A percentile compares a stretch with the other conserved stretches of the same genome.
Conservation (phyloP, 1,284 basidiomycete genomes). For the Grifola frondosa region DNA sequence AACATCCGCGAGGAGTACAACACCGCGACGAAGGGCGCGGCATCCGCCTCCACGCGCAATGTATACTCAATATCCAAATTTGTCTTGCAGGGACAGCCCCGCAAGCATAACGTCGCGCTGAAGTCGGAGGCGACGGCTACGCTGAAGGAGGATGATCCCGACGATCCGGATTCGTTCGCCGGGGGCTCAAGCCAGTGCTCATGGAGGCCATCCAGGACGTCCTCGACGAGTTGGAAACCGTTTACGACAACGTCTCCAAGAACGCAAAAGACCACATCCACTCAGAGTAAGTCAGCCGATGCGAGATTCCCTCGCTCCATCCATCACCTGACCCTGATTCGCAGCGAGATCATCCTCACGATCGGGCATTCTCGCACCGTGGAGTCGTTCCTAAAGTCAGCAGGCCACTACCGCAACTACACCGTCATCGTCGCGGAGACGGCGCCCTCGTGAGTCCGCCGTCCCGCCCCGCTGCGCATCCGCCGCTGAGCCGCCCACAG, state of each 20-base stretch:
- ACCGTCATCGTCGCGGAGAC: constrained; percentile 97
- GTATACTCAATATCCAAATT: constrained; percentile 77
- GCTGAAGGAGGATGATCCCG: constrained; percentile 63
- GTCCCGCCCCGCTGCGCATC: too few species aligned
- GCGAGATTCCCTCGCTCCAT: too few species aligned
- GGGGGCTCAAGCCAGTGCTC: constrained; percentile 71
- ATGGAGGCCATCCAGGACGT: constrained; percentile 94
- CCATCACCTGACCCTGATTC: not conserved
- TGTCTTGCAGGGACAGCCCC: constrained; percentile 72
- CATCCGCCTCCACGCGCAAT: constrained; percentile 37
- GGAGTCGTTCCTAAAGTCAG: constrained; percentile 90
- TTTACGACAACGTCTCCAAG: constrained; percentile 93
- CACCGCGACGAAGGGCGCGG: constrained; percentile 52
- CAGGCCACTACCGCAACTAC: constrained; percentile 89
- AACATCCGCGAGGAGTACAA: constrained; percentile 93
- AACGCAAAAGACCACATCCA: constrained; percentile 96
- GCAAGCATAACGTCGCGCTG: constrained; percentile 50
- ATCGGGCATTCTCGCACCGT: constrained; percentile 94
- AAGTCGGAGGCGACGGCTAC: constrained; percentile 55
- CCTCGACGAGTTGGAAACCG: constrained; percentile 93
- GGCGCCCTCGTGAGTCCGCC: constrained; percentile 74
- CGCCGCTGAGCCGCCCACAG: constrained; percentile 37
- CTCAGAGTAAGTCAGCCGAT: constrained; percentile 78
- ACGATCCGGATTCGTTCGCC: constrained; percentile 76
- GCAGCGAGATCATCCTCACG: constrained; percentile 93